A percentile compares a stretch with the other conserved stretches of the same genome.
Conservation (phyloP, 139 green algal species). For the Edaphochlamys debaryana region DNA sequence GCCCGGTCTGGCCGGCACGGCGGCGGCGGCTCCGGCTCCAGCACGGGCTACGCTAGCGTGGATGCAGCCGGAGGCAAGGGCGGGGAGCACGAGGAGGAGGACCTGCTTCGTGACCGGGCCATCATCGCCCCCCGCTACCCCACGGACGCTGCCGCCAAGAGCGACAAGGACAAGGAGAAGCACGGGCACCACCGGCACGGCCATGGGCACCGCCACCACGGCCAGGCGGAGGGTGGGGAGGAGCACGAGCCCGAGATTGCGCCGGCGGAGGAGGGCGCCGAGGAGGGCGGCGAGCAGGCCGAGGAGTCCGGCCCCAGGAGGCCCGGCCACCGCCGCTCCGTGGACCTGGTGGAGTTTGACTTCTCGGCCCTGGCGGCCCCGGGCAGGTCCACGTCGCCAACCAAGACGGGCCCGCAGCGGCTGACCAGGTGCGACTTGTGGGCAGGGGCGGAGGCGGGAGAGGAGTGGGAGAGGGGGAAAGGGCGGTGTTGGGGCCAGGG, state of each 20-base stretch:
- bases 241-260: not conserved
- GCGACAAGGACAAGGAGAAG: not conserved
- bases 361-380: not conserved
- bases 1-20: not conserved
- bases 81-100: no score
- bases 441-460: no score
- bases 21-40: no score
- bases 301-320: no score
- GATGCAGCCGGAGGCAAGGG: no score
- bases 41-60: no score
- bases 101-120: constrained; percentile 12
- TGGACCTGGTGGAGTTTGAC: constrained; percentile 16
- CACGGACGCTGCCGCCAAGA: not conserved
- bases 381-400: no score
- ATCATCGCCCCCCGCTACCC: constrained; percentile 38
- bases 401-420: no score
- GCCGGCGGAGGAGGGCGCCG: not conserved
- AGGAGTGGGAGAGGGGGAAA: no score
- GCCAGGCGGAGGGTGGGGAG: not conserved
- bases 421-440: no score
- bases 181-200: not conserved
- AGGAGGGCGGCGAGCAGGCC: no score
- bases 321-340: constrained; percentile 13
- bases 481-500: no score
- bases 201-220: not conserved